Evolutionary conservation across 495 filamentous ascomycete genomes (phyloP), one percentile per base, ranked within the genome.

Genomic region (Lasiosphaeria ovina): DNA sequence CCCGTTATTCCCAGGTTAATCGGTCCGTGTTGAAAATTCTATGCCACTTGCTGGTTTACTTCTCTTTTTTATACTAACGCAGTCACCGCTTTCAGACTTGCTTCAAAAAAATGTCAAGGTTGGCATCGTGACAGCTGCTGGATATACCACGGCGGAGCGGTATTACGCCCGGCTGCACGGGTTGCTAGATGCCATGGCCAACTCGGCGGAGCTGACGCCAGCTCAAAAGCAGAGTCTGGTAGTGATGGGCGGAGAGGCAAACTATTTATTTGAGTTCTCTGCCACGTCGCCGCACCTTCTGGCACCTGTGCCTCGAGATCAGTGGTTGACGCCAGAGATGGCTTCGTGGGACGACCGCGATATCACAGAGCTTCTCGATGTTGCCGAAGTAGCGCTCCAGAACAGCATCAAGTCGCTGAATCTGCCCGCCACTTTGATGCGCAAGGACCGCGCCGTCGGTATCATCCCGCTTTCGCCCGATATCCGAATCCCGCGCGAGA

Each of bases 121-220:
- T 58, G 95, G 92, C 47, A 98, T 98, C 68, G 94, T 98, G 34
- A 98, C 95, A 0, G 95, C 94, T 5, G 94, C 95, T 10, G 95
- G 95, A 3, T 98, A 98, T 76, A 93, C 90, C 14, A 91, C 95
- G 34, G 88, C 89, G 3, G 77, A 82, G 34, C 86, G 84, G 55
- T 98, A 98, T 77, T 90, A 93, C 69, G 85, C 79, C 32, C 87
- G 95, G 3, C 83, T 98, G 1, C 82, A 89, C 65, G 94, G 95
- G 7, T 82, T 98, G 0, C 80, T 98, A 0, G 87, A 96, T 62
- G 85, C 89, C 12, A 81, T 98, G n/a, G 84, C 89, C 55, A 76
- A 73, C n/a, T 85, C 83, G 6, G 63, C 75, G 1, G 70, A 78
- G 7, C 76, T 96, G 0, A 84, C 86, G 0, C 74, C 76, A 0